A percentile compares a stretch with the other conserved stretches of the same genome.
Evolutionary conservation across 83 land plant genomes (phyloP).

Genomic region (Diphasiastrum complanatum): DNA sequence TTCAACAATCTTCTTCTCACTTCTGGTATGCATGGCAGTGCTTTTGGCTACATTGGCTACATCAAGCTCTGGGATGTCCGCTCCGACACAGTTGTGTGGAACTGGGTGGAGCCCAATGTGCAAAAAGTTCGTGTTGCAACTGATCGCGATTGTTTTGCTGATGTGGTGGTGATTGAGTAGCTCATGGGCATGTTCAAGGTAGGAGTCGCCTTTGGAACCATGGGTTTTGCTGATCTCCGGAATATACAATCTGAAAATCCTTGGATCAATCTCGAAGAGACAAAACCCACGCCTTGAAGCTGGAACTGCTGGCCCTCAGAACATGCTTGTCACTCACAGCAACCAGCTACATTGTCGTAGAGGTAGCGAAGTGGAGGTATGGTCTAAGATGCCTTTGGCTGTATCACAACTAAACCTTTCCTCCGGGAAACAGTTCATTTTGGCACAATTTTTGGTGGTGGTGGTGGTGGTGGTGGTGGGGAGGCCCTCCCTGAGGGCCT

Average conservation of each 20-base stretch:
- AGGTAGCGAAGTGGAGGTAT: constrained; percentile 56
- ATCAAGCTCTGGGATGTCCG: constrained; percentile 74
- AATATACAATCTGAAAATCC: constrained; percentile 51
- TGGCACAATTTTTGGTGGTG: constrained; percentile 16
- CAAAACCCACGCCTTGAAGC: constrained; percentile 37
- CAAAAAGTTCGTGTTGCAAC: constrained; percentile 17
- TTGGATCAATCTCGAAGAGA: constrained; percentile 63
- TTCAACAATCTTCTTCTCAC: constrained; percentile 39
- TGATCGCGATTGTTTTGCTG: constrained; percentile 67
- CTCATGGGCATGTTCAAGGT: constrained; percentile 50
- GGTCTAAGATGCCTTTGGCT: constrained; percentile 42
- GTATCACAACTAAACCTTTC: background rate
- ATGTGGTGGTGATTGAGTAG: constrained; percentile 49
- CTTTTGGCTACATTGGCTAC: constrained; percentile 85
- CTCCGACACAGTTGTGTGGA: constrained; percentile 63
- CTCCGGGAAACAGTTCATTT: constrained; percentile 28
- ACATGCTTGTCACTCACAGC: constrained; percentile 43
- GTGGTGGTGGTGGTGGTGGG: no score
- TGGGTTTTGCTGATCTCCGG: constrained; percentile 70
- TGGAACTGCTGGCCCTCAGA: constrained; percentile 33
- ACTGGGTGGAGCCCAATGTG: constrained; percentile 77
- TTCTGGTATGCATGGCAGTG: constrained; percentile 49
- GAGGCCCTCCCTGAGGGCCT: no score
- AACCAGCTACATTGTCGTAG: constrained; percentile 58
- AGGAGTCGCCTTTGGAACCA: constrained; percentile 55